Evolutionary conservation across 108 stramenopile genomes (phyloP), one percentile per base, ranked within the genome.

Genomic region (Cyclotella choctawhatcheeana): DNA sequence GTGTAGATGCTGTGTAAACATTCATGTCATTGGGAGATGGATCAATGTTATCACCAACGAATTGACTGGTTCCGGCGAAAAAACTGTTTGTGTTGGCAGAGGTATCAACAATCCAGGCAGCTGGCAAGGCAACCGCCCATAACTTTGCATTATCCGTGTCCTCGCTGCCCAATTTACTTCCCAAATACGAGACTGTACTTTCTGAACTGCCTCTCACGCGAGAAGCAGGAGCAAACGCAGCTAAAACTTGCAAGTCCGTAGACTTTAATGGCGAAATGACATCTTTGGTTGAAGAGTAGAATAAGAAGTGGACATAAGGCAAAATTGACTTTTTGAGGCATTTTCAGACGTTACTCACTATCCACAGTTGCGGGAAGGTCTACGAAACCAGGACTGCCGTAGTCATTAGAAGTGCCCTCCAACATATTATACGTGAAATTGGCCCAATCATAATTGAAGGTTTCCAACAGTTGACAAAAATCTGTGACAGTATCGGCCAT

Each of bases 381-480:
- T 1, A 24, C 64, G 33, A 79, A 69, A 1, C 31, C 31, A 17
- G 44, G 48, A 68, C 67, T 67, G 18, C 72, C 72, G 48, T 80
- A 80, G 6, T 32, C 43, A 7, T 20, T 45, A 21, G 79, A 31
- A 6, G 79, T 73, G 14, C 27, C 65, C 12, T 8, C 58, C 14
- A 80, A 26, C 79, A 80, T 73, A 1, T 35, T 16, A 7, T 71
- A 14, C 0, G 72, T 44, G 32, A 79, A 79, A 0, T 14, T 5
- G 0, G 77, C 63, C 77, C 77, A 79, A 44, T 72, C 71, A 25
- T 0, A 16, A 32, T 73, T 55, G 47, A 56, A 65, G 17, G 64
- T 37, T 22, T 54, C 53, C 26, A 72, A 18, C 34, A 30, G 16
- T 16, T 22, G 10, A 44, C 70, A 71, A 2, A 62, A 27, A 21